Evolutionary conservation across 495 filamentous ascomycete species (phyloP).

Genomic region (Penicillium coffeae): DNA sequence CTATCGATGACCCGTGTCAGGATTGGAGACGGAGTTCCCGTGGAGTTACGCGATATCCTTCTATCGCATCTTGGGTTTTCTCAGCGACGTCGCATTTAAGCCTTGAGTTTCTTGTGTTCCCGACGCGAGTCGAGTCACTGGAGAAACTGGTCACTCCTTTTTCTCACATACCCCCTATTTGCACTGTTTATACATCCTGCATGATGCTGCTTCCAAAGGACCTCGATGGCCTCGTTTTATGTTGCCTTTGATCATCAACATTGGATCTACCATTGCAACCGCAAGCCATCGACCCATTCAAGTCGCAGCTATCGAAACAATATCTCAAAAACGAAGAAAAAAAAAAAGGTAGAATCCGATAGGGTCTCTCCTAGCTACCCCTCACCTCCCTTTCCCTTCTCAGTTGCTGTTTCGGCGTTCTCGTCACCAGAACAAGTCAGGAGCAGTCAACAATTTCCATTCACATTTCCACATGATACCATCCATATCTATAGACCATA

Average conservation of each 20-base stretch:
- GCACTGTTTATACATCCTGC: neutral
- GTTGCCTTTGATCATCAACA: neutral
- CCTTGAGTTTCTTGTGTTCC: constrained; percentile 11
- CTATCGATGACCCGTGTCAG: neutral
- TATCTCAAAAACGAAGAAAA: neutral
- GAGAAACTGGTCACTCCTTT: constrained; percentile 11
- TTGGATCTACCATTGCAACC: neutral
- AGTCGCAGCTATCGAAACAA: neutral
- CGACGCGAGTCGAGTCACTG: constrained; percentile 14
- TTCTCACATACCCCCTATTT: neutral
- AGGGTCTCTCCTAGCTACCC: constrained; percentile 2
- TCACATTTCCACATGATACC: constrained; percentile 5
- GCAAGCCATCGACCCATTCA: neutral
- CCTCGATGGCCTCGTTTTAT: neutral
- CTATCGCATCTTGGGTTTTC: constrained; percentile 16
- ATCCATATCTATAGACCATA: too few species aligned
- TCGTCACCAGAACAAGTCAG: constrained; percentile 3
- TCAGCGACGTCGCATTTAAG: constrained; percentile 17
- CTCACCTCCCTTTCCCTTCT: neutral
- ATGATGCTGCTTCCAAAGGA: neutral
- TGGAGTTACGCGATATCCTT: constrained; percentile 15
- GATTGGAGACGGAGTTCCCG: constrained; percentile 13
- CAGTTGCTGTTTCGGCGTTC: constrained; percentile 11
- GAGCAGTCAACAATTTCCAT: constrained; percentile 21
- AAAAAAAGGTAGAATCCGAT: constrained; percentile 1